These are phyloP conservation scores for Lentinula sp. DNA, from an alignment of 768 basidiomycete species.

Conservation along the genomic window DNA sequence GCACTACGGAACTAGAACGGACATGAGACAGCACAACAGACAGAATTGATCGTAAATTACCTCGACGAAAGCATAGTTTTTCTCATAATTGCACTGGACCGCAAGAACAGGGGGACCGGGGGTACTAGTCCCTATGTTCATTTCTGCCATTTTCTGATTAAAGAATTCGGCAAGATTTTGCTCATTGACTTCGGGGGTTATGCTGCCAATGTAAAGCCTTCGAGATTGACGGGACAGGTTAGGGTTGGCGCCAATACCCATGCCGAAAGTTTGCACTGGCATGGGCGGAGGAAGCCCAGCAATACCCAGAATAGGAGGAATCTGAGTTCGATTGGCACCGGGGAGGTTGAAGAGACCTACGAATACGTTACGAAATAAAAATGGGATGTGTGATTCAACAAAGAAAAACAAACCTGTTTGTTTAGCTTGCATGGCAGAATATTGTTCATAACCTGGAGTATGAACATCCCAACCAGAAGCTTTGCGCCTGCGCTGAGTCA, in stretches of 20 bases:
- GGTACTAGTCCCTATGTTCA: constrained; percentile 77
- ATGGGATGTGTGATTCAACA: constrained; percentile 11
- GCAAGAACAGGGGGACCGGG: constrained; percentile 88
- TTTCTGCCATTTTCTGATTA: constrained; percentile 93
- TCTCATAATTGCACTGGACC: constrained; percentile 97
- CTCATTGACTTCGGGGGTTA: constrained; percentile 92
- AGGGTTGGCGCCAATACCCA: constrained; percentile 82
- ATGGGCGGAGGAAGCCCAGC: constrained; percentile 79
- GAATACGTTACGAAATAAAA: constrained; percentile 8
- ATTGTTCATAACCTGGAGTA: constrained; percentile 92
- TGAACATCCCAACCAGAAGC: constrained; percentile 96
- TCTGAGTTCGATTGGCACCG: constrained; percentile 87
- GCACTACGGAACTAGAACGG: constrained; percentile 86
- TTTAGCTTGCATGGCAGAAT: constrained; percentile 96
- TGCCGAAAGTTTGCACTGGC: constrained; percentile 80
- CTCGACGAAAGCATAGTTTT: constrained; percentile 98
- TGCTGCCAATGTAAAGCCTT: constrained; percentile 94
- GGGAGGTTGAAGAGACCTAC: constrained; percentile 94
- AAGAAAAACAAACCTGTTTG: constrained; percentile 93
- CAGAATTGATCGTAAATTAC: constrained; percentile 34
- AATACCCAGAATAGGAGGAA: constrained; percentile 75
- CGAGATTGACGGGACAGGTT: constrained; percentile 91
- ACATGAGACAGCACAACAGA: constrained; percentile 4
- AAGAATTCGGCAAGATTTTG: constrained; percentile 90
- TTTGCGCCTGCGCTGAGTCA: constrained; percentile 83